Base-by-base conservation (phyloP, 2,329 filamentous ascomycete species). In the Thelonectria blattea region DNA sequence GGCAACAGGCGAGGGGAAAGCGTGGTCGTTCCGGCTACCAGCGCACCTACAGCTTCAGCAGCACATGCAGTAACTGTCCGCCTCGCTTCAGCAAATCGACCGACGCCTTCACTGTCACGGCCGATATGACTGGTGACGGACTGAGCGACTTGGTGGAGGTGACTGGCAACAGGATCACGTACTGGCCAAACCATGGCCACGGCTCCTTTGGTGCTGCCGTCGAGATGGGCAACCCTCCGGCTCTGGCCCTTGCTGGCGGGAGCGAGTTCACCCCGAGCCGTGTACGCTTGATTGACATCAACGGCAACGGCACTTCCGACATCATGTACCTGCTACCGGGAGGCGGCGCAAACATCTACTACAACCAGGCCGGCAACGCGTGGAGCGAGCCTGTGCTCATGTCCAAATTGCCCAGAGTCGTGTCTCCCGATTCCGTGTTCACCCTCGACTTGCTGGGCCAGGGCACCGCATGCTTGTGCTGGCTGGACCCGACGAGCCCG, bases 101-200 rank as follows among this genome's bases (percentile, higher is more conserved):
- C 8, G 22, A 41, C 7, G 8, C 41, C 8, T 3, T 10, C 6
- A 48, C 17, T n/a, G 52, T 52, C 12, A 3, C 49, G 2, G 42
- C 39, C 18, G 58, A 61, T n/a, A 61, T 61, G 58, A 34, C 42
- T 4, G 58, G 58, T 12, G 58, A 61, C 17, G 53, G 58, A 3
- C 17, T 57, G 10, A 9, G 24, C 2, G 58, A 61, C 32, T 14
- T 61, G 14, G 48, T 53, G 5, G 14, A 17, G 2, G n/a, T 61
- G 1, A 18, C 15, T 2, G 45, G 48, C 14, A 27, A 24, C 10
- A 9, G n/a, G 2, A 24, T 56, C 2, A 52, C 14, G 3, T 61
- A 61, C 18, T 61, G 58, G 58, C 53, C 47, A 22, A 56, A 61
- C 20, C 39, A 53, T 3, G 58, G 58, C 11, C 48, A 61, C 46